Conservation (phyloP, 768 basidiomycete species). For the Udeniomyces megalosporus region DNA sequence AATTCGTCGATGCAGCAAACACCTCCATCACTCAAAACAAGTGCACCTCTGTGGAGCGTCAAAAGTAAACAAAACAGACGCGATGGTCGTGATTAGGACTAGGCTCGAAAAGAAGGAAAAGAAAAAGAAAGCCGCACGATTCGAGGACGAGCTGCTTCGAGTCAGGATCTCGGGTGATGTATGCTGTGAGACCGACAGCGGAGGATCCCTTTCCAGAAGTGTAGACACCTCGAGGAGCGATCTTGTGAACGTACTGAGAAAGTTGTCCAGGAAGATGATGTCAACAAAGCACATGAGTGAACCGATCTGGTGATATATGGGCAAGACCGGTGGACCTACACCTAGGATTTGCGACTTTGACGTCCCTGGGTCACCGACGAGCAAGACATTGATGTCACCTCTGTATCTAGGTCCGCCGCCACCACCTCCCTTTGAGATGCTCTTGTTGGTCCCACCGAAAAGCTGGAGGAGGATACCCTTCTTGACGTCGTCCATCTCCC, state of each 20-base stretch:
- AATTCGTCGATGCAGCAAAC: slow-evolving; percentile 99
- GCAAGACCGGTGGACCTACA: slow-evolving; percentile 36
- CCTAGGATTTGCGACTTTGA: slow-evolving; percentile 90
- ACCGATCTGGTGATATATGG: background rate
- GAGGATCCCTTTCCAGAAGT: slow-evolving; percentile 97
- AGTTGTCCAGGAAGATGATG: background rate
- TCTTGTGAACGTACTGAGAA: slow-evolving; percentile 94
- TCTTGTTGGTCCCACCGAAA: slow-evolving; percentile 97
- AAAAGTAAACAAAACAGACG: slow-evolving; percentile 8
- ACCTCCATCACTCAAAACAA: slow-evolving; percentile 87
- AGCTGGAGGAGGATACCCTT: slow-evolving; percentile 91
- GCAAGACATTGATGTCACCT: slow-evolving; percentile 91
- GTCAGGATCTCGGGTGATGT: slow-evolving; percentile 94
- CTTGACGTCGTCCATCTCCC: slow-evolving; percentile 98
- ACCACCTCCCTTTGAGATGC: slow-evolving; percentile 76
- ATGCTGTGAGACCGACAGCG: slow-evolving; percentile 94
- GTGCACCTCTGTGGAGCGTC: slow-evolving; percentile 46
- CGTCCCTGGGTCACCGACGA: slow-evolving; percentile 95
- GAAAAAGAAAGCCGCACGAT: slow-evolving; percentile 42
- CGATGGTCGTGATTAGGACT: background rate
- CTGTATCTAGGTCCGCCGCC: slow-evolving; percentile 91
- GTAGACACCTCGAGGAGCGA: slow-evolving; percentile 92
- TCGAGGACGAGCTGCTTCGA: slow-evolving; percentile 95
- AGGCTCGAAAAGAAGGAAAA: background rate
- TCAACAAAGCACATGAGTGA: background rate